Evolutionary conservation across 1,139 yeast species (phyloP).

Genomic region (Debaryomycetaceae sp.): DNA sequence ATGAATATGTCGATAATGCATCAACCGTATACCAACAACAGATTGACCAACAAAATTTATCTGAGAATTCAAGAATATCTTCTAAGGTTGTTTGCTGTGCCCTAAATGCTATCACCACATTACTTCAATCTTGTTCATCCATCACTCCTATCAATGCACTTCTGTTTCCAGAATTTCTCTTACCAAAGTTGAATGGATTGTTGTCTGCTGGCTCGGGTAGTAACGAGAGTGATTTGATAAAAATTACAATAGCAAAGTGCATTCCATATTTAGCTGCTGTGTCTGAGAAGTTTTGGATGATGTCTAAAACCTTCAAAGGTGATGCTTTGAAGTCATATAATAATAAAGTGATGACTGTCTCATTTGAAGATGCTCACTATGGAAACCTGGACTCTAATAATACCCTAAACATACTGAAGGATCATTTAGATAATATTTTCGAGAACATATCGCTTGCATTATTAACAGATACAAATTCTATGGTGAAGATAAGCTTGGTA

Average conservation of each 20-base stretch:
- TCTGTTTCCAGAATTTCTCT: slow-evolving; percentile 74
- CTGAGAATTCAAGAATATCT: slow-evolving; percentile 10
- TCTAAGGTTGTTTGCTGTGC: slow-evolving; percentile 58
- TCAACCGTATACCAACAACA: slow-evolving; percentile 5
- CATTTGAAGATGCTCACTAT: slow-evolving; percentile 1
- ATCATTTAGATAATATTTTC: slow-evolving; percentile 40
- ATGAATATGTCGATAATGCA: slow-evolving; percentile 26
- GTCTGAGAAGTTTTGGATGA: slow-evolving; percentile 61
- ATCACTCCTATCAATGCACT: slow-evolving; percentile 74
- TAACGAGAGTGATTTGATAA: slow-evolving; percentile 40
- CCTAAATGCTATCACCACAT: slow-evolving; percentile 54
- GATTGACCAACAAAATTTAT: slow-evolving; percentile 1
- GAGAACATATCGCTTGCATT: slow-evolving; percentile 63
- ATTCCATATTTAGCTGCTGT: slow-evolving; percentile 66
- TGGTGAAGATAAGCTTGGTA: slow-evolving; percentile 69
- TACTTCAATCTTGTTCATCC: slow-evolving; percentile 60
- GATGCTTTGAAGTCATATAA: slow-evolving; percentile 15
- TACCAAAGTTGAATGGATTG: slow-evolving; percentile 63
- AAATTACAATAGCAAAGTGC: slow-evolving; percentile 68
- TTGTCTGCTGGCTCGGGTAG: slow-evolving; percentile 28
- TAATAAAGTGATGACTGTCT: slow-evolving; percentile 6
- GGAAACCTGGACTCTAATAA: slow-evolving; percentile 7
- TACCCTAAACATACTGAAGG: slow-evolving; percentile 23
- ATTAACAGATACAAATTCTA: slow-evolving; percentile 64
- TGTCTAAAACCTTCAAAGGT: slow-evolving; percentile 56